Conservation (phyloP, 1,139 yeast genomes). For the Hyphopichia pseudoburtonii region DNA sequence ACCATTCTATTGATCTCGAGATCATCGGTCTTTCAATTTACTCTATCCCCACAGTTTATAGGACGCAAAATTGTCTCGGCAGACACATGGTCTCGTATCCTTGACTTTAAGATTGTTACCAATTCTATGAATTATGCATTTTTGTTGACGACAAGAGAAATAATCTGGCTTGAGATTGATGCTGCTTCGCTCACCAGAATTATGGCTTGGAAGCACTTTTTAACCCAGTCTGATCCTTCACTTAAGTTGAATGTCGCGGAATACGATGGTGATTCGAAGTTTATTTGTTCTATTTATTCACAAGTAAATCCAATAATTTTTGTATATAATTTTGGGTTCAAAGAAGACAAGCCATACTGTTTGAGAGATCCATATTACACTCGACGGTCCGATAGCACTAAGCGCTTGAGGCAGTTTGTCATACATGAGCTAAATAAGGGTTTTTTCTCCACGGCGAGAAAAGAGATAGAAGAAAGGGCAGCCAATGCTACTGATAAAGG, state of each 20-base stretch:
- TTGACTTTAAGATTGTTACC: conserved; percentile 38
- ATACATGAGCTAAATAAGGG: conserved; percentile 12
- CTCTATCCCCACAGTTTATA: conserved; percentile 18
- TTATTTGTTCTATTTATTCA: conserved; percentile 41
- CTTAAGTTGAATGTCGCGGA: conserved; percentile 36
- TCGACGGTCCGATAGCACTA: conserved; percentile 6
- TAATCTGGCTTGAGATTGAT: conserved; percentile 49
- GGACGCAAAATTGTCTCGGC: conserved; percentile 43
- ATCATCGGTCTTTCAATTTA: conserved; percentile 37
- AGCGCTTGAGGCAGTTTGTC: conserved; percentile 15
- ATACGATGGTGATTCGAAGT: conserved; percentile 18
- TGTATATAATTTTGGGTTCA: conserved; percentile 42
- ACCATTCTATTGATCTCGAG: conserved; percentile 45
- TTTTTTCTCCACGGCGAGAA: conserved; percentile 10
- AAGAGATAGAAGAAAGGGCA: conserved; percentile 1
- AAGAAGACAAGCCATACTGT: conserved; percentile 34
- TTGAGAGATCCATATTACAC: conserved; percentile 25
- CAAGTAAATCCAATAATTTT: conserved; percentile 41
- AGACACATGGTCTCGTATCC: conserved; percentile 55
- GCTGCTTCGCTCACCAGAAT: conserved; percentile 31
- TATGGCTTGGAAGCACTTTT: conserved; percentile 70
- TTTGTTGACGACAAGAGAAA: conserved; percentile 60
- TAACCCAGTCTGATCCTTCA: conserved; percentile 57
- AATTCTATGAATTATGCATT: conserved; percentile 29
- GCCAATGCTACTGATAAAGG: conserved; percentile 4